Evolutionary conservation across 2,329 filamentous ascomycete species (phyloP), one percentile per base, ranked within the genome.

Genomic region (Lachnellula subtilissima): DNA sequence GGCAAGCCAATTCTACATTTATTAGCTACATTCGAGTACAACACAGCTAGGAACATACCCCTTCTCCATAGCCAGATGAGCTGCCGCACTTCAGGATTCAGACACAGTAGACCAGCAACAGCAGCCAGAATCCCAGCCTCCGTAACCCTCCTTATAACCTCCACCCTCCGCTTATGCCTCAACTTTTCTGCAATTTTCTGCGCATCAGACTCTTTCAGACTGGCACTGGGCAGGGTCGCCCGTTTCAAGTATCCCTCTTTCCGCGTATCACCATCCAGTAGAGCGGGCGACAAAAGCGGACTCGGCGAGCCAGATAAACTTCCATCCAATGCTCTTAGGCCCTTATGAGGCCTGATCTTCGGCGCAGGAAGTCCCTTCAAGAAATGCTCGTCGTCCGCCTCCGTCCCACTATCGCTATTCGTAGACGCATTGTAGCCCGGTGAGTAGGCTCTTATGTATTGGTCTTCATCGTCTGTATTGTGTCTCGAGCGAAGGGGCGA

Each of bases 361-460:
- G 92, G 89, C 2, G 92, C 89, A 1, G 93, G 92, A 22, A 97
- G 75, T 0, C 91, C 88, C 70, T 88, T 94, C 55, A 96, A 77
- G 64, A 93, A 86, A 61, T 92, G 88, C 71, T 97, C 93, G 74
- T 97, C 93, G 67, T 97, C 93, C 40, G 93, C 93, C 70, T 97
- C 93, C 17, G 92, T 96, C 23, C 93, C 93, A 70, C 91, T 96
- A 64, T 96, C 92, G 71, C 90, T 96, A 11, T 82, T 83, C 2
- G 84, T 80, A 1, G 80, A 59, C 55, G 66, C 62, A 57, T 63
- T 48, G 58, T 65, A 60, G 54, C 60, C 58, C 62, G 64, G 47
- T 55, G 58, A 50, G 15, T 52, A 54, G 37, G 39, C 40, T 8
- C 51, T 60, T 43, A 22, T 11, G 19, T 53, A 60, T 56, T 58